Evolutionary conservation across 371 early-diverging fungal species (phyloP).

Genomic region (Capillidium rhysosporum): DNA sequence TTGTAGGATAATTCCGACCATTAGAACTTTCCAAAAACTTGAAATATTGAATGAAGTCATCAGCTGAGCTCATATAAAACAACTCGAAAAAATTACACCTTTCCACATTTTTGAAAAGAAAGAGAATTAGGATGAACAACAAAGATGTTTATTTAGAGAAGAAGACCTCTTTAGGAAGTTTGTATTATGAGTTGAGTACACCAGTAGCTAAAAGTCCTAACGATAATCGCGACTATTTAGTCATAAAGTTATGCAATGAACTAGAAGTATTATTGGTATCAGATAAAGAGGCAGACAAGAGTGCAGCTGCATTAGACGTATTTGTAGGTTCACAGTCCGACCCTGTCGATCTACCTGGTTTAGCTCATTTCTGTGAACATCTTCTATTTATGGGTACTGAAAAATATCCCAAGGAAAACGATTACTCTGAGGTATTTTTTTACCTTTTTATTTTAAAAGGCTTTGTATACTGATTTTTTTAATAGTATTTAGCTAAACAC

Average conservation of each 20-base stretch:
- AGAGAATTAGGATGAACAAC: no score
- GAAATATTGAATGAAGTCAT: no score
- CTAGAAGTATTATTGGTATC: slow-evolving; percentile 63
- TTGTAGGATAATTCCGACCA: no score
- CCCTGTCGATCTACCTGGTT: slow-evolving; percentile 66
- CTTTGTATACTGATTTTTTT: slow-evolving; percentile 11
- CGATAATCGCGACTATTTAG: slow-evolving; percentile 65
- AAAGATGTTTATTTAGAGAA: not conserved
- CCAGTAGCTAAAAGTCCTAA: slow-evolving; percentile 33
- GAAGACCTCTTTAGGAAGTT: not conserved
- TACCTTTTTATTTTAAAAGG: not conserved
- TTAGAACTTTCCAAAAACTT: no score
- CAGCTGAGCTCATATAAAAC: no score
- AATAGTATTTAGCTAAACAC: slow-evolving; percentile 62
- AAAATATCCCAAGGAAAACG: slow-evolving; percentile 86
- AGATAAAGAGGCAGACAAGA: slow-evolving; percentile 66
- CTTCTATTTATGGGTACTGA: slow-evolving; percentile 62
- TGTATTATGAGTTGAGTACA: slow-evolving; percentile 11
- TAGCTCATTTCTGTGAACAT: slow-evolving; percentile 99
- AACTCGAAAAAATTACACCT: no score
- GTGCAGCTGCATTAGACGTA: slow-evolving; percentile 80
- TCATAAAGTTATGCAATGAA: slow-evolving; percentile 59
- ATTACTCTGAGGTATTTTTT: slow-evolving; percentile 39
- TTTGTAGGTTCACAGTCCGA: slow-evolving; percentile 78
- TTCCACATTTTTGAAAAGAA: no score